Conservation (phyloP, 345 rosid species). For the Boechera stricta region DNA sequence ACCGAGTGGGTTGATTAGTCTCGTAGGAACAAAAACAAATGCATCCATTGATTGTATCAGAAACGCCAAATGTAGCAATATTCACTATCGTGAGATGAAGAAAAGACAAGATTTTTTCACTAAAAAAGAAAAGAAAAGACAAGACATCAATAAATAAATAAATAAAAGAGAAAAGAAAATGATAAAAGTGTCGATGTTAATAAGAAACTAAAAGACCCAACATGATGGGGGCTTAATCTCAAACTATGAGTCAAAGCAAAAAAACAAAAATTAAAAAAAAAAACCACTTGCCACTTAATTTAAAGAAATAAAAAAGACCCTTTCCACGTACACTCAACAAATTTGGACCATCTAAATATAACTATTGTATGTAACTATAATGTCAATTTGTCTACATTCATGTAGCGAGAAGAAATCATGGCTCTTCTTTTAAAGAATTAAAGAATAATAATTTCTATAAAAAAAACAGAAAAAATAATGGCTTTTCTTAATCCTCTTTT, state of each 20-base stretch:
- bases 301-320: background rate
- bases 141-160: constrained; percentile 2
- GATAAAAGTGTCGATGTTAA: constrained; percentile 37
- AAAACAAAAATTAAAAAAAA: background rate
- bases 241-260: constrained; percentile 12
- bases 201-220: constrained; percentile 34
- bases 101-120: constrained; percentile 25
- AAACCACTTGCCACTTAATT: constrained; percentile 22
- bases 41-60: constrained; percentile 37
- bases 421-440: background rate
- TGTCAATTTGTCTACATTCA: constrained; percentile 36
- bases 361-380: background rate
- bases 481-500: background rate
- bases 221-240: constrained; percentile 30
- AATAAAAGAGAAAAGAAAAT: constrained; percentile 20
- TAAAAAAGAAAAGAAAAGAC: constrained; percentile 12
- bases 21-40: background rate
- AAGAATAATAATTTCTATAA: background rate
- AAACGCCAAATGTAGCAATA: constrained; percentile 35
- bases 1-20: constrained; percentile 15
- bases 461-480: background rate
- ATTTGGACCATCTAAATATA: constrained; percentile 2
- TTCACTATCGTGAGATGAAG: constrained; percentile 28
- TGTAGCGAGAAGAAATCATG: constrained; percentile 6
- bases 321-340: constrained; percentile 20